Evolutionary conservation across 495 filamentous ascomycete genomes (phyloP).

Genomic region (Platismatia glauca): DNA sequence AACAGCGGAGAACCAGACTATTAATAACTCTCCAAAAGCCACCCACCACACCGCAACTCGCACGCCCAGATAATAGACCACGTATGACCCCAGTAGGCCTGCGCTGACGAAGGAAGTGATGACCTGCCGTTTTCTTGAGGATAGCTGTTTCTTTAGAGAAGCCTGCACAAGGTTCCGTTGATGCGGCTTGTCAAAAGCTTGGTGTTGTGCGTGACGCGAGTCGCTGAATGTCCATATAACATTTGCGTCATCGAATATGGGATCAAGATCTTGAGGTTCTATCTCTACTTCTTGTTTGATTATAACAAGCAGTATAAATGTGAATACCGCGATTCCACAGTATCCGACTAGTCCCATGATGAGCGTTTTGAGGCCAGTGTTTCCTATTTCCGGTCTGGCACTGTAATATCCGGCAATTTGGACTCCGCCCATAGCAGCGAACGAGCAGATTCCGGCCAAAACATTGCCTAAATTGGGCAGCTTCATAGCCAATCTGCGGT

Average conservation of each 20-base stretch:
- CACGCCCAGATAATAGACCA: constrained; percentile 1
- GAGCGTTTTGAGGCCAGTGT: neutral
- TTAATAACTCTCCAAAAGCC: neutral
- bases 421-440: neutral
- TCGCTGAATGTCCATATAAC: constrained; percentile 3
- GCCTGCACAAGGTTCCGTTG: neutral
- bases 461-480: neutral
- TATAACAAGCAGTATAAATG: neutral
- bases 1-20: neutral
- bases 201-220: neutral
- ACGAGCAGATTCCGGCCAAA: neutral
- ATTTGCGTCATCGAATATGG: neutral
- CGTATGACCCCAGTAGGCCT: neutral
- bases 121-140: neutral
- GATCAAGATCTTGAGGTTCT: neutral
- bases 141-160: neutral
- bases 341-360: constrained; percentile 10
- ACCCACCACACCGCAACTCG: constrained; percentile 12
- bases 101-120: neutral
- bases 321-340: neutral
- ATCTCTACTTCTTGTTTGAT: neutral
- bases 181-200: neutral
- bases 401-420: neutral
- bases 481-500: neutral
- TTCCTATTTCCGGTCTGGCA: neutral